Conservation (phyloP, 306 rosid genomes). For the Urtica urens region DNA sequence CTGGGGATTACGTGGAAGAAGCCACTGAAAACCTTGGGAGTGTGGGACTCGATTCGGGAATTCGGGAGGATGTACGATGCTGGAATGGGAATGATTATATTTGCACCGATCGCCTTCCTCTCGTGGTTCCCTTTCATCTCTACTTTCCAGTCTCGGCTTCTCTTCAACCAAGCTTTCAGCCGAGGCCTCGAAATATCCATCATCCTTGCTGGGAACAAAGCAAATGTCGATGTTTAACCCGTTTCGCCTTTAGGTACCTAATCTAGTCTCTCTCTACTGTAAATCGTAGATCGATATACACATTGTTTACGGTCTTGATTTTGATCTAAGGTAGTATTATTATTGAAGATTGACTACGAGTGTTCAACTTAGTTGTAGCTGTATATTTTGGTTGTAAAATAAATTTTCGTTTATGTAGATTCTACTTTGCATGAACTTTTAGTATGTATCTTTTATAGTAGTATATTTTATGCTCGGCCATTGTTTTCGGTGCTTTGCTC, state of each 20-base stretch:
- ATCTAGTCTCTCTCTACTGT: conserved; percentile 9
- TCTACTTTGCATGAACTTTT: too few species aligned
- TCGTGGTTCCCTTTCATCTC: conserved; percentile 97
- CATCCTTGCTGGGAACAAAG: conserved; percentile 95
- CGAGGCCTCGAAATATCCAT: conserved; percentile 94
- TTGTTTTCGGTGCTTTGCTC: too few species aligned
- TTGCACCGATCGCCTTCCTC: conserved; percentile 57
- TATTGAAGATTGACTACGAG: not conserved
- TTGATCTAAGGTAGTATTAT: not conserved
- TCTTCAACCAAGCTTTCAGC: conserved; percentile 94
- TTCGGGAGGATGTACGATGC: conserved; percentile 94
- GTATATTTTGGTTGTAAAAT: conserved; percentile 13
- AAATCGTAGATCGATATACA: conserved; percentile 14
- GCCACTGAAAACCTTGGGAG: conserved; percentile 45
- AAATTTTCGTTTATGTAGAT: not conserved
- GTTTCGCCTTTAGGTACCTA: not conserved
- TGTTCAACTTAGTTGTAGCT: not conserved
- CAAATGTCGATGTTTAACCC: conserved; percentile 50
- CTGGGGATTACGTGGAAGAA: conserved; percentile 78
- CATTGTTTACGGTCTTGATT: too few species aligned
- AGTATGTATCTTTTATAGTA: too few species aligned
- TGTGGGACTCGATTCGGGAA: conserved; percentile 94
- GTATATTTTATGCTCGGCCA: too few species aligned
- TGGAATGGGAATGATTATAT: conserved; percentile 87
- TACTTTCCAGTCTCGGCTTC: conserved; percentile 94